Evolutionary conservation across 768 basidiomycete species (phyloP).

Genomic region (Podaxis rugospora): DNA sequence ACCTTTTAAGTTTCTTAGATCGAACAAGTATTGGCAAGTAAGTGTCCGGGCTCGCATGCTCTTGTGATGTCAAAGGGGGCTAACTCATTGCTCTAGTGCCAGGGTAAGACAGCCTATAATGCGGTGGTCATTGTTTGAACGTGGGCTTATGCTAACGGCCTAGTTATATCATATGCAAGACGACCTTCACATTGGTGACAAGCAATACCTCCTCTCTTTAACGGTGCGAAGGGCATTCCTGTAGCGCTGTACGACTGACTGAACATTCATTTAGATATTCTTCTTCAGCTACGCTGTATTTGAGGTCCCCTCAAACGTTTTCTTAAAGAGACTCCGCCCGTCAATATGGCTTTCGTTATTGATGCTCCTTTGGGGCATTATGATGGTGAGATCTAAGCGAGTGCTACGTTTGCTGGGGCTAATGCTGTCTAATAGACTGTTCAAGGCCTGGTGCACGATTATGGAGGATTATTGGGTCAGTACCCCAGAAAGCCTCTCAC

Average conservation of each 20-base stretch:
- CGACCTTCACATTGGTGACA: constrained; percentile 57
- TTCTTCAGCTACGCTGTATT: constrained; percentile 70
- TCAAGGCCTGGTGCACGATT: constrained; percentile 69
- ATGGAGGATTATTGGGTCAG: constrained; percentile 62
- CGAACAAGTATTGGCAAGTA: constrained; percentile 50
- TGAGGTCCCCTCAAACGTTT: constrained; percentile 73
- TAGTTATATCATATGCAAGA: constrained; percentile 62
- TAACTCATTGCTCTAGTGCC: constrained; percentile 29
- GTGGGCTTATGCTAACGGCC: neutral
- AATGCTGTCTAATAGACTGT: constrained; percentile 43
- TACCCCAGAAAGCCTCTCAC: neutral
- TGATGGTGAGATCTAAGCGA: constrained; percentile 49
- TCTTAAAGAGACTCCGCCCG: constrained; percentile 69
- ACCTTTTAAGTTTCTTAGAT: constrained; percentile 65
- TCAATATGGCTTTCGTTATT: constrained; percentile 73
- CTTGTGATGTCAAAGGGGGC: neutral
- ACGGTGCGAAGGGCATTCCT: constrained; percentile 32
- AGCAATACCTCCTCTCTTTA: constrained; percentile 60
- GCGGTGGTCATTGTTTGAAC: neutral
- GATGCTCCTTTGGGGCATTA: constrained; percentile 73
- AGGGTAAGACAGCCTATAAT: constrained; percentile 28
- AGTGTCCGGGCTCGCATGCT: constrained; percentile 16
- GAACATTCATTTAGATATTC: constrained; percentile 28
- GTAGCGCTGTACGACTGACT: neutral
- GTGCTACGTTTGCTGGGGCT: neutral